These are phyloP conservation scores for Salvia hispanica DNA, from an alignment of 257 asterid species.

Conservation along the genomic window DNA sequence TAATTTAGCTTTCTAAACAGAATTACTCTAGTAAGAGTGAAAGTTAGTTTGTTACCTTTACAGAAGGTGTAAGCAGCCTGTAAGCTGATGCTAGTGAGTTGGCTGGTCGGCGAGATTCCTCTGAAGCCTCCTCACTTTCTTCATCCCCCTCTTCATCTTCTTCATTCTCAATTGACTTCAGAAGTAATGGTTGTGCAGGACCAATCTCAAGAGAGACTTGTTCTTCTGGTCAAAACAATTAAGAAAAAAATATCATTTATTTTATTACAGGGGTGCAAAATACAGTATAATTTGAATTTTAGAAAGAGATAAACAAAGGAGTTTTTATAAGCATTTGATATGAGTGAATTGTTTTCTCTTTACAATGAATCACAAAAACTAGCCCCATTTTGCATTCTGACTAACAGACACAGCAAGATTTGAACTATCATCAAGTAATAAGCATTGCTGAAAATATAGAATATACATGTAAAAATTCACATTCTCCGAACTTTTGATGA, in stretches of 20 bases:
- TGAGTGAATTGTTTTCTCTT: not conserved
- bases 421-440: not conserved
- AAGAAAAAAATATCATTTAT: not conserved
- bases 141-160: slow-evolving; percentile 64
- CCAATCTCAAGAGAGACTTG: slow-evolving; percentile 72
- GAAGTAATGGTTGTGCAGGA: slow-evolving; percentile 68
- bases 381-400: not conserved
- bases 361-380: not conserved
- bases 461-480: not conserved
- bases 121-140: slow-evolving; percentile 86
- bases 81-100: slow-evolving; percentile 77
- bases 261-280: not conserved
- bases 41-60: slow-evolving; percentile 56
- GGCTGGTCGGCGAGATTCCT: slow-evolving; percentile 78
- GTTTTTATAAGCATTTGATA: not conserved
- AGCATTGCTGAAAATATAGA: not conserved
- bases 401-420: not conserved
- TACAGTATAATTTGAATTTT: not conserved
- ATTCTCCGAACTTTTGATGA: not conserved
- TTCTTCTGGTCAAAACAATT: slow-evolving; percentile 36
- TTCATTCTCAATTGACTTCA: slow-evolving; percentile 42
- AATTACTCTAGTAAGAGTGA: not conserved
- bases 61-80: slow-evolving; percentile 87
- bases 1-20: not conserved
- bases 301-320: not conserved